Evolutionary conservation across 164 flowering plant species (phyloP), one percentile per base, ranked within the genome.

Genomic region (Magnolia changhungtana): DNA sequence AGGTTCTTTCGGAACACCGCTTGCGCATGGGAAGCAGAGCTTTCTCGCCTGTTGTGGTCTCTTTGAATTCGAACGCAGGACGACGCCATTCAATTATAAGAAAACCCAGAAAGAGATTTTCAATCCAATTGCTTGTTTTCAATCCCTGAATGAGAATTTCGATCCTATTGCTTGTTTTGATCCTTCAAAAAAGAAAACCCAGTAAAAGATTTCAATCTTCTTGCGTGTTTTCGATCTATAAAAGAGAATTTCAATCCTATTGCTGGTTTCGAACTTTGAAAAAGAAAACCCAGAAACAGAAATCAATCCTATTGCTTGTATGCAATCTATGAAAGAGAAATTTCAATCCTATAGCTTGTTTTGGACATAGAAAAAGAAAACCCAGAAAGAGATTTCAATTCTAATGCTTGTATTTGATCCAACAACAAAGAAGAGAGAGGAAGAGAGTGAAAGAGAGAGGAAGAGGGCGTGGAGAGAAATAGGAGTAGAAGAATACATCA

Each of bases 1-100:
- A 87, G 74, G 79, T 85, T 89, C 76, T 86, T 87, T 66, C 83
- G 80, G 65, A 86, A 80, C 21, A 79, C 76, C 0, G 84, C 69
- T 1, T 75, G 50, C 45, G 75, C 73, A 49, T 76, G 67, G 55
- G 80, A 79, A 50, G 81, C 79, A 69, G 61, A 23, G 45, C 78
- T 75, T 0, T 83, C 89, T 65, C 82, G 70, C 29, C 75, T 77
- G 55, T 77, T 85, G 51, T 77, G 88, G 75, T 87, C 91, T 72
- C 84, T 19, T 21, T 20, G 51, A 37, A 31, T 59, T 31, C 50
- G 14, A 45, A 29, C 19, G 31, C n/a, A 50, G 20, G 58, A 70
- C 11, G 72, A 19, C 24, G 58, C 24, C 72, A 70, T 50, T 45
- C 18, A 10, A 9, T n/a, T n/a, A 20, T 49, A 70, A 45, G 58